Evolutionary conservation across 352 stramenopile species (phyloP).

Genomic region (Halophytophthora polymorphica): DNA sequence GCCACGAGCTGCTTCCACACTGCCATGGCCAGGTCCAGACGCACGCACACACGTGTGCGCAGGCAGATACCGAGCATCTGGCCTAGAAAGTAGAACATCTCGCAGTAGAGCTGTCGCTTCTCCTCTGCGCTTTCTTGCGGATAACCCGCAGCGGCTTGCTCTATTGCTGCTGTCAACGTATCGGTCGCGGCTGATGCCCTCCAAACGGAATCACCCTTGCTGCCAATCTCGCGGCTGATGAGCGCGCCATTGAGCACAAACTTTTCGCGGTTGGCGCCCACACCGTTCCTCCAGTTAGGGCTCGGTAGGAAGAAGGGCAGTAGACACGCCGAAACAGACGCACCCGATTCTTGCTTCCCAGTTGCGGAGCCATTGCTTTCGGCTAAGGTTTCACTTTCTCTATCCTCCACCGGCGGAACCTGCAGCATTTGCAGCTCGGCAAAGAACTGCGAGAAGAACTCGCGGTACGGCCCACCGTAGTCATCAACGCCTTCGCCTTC

Average conservation of each 20-base stretch:
- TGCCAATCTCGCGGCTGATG: not conserved
- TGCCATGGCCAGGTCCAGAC: slow-evolving; percentile 61
- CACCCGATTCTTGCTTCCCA: slow-evolving; percentile 14
- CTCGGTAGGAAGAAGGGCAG: slow-evolving; percentile 85
- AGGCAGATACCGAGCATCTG: slow-evolving; percentile 89
- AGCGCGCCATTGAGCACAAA: slow-evolving; percentile 76
- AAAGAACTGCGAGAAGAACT: slow-evolving; percentile 90
- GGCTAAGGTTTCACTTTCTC: not conserved
- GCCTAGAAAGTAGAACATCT: slow-evolving; percentile 90
- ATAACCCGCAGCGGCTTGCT: not conserved
- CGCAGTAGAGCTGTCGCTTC: slow-evolving; percentile 55
- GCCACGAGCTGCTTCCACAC: slow-evolving; percentile 77
- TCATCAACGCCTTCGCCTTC: slow-evolving; percentile 93
- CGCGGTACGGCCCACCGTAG: slow-evolving; percentile 92
- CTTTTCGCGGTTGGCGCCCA: slow-evolving; percentile 77
- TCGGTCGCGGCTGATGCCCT: not conserved
- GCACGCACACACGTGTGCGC: slow-evolving; percentile 73
- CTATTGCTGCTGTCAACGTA: not conserved
- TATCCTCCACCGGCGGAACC: slow-evolving; percentile 7
- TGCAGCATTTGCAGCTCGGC: slow-evolving; percentile 55
- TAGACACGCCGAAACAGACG: slow-evolving; percentile 40
- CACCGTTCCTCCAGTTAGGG: slow-evolving; percentile 83
- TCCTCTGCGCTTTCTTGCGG: slow-evolving; percentile 38
- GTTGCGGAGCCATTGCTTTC: slow-evolving; percentile 14
- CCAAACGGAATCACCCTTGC: not conserved